Conservation (phyloP, 2,329 filamentous ascomycete genomes). For the Fusarium nelsonii region DNA sequence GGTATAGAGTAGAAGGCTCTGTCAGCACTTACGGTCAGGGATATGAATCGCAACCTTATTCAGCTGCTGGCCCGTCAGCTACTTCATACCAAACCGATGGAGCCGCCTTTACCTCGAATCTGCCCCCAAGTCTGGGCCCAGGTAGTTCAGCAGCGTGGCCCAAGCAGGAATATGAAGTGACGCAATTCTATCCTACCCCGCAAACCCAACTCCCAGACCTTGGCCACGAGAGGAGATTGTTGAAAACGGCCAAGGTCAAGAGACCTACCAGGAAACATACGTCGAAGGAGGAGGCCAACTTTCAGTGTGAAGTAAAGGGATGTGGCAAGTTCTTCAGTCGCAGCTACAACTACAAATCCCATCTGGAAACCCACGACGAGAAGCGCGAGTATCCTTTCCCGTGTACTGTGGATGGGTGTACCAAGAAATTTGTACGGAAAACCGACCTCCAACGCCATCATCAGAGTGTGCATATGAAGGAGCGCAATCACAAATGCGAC, state of each 20-base stretch:
- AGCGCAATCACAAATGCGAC: conserved; percentile 76
- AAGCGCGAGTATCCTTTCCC: conserved; percentile 76
- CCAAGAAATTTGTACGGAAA: conserved; percentile 82
- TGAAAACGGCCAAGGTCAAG: conserved; percentile 48
- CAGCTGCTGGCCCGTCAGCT: conserved; percentile 33
- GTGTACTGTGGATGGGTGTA: conserved; percentile 74
- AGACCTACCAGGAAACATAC: conserved; percentile 65
- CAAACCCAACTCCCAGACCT: conserved; percentile 41
- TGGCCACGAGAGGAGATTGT: conserved; percentile 38
- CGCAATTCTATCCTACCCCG: conserved; percentile 40
- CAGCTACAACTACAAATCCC: conserved; percentile 88
- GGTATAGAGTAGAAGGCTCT: conserved; percentile 40
- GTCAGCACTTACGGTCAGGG: conserved; percentile 33
- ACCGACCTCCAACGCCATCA: conserved; percentile 78
- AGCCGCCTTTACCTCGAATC: conserved; percentile 33
- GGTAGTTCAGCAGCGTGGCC: conserved; percentile 36
- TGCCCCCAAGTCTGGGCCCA: conserved; percentile 36
- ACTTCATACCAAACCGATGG: conserved; percentile 41
- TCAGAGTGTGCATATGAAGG: conserved; percentile 79
- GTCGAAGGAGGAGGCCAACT: conserved; percentile 77
- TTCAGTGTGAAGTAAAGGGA: conserved; percentile 73
- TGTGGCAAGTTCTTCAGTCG: conserved; percentile 86
- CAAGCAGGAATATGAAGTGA: conserved; percentile 46
- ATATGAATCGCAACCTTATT: conserved; percentile 43
- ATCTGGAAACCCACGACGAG: conserved; percentile 86